Percentiles rank a stretch among this genome's conserved stretches.
These are phyloP conservation scores for Lodderomyces theae DNA, from an alignment of 1,139 yeast species.

Conservation along the genomic window DNA sequence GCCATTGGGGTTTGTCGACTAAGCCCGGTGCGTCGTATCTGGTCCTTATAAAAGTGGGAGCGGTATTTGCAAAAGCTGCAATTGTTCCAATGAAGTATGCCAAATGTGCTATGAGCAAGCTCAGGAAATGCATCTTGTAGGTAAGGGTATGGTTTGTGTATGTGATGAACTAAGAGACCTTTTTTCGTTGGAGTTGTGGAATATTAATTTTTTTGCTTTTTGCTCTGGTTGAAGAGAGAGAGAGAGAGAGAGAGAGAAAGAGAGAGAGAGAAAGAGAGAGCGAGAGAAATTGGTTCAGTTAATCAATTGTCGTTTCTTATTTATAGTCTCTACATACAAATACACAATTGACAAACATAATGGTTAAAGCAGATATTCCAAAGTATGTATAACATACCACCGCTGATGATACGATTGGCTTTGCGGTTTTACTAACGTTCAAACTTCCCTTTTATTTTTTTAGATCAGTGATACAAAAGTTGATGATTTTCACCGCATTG, in stretches of 20 bases:
- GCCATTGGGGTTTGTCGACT: background rate
- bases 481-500: slow-evolving; percentile 81
- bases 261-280: too few relatives aligned
- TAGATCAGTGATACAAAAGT: slow-evolving; percentile 66
- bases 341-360: slow-evolving; percentile 3
- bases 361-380: slow-evolving; percentile 54
- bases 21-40: background rate
- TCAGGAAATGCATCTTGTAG: slow-evolving; percentile 5
- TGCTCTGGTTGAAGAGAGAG: too few relatives aligned
- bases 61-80: slow-evolving; percentile 34
- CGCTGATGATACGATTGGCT: background rate
- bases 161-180: too few relatives aligned
- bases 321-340: too few relatives aligned
- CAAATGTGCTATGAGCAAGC: background rate
- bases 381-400: slow-evolving; percentile 37
- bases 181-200: too few relatives aligned
- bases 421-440: background rate
- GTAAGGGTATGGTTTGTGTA: background rate
- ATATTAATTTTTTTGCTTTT: too few relatives aligned
- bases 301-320: too few relatives aligned
- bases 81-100: slow-evolving; percentile 13
- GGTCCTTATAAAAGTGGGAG: slow-evolving; percentile 20
- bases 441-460: too few relatives aligned
- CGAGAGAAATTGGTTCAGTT: too few relatives aligned
- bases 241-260: too few relatives aligned